Conservation (phyloP, 2,329 filamentous ascomycete genomes). For the Aspergillus nomiae region DNA sequence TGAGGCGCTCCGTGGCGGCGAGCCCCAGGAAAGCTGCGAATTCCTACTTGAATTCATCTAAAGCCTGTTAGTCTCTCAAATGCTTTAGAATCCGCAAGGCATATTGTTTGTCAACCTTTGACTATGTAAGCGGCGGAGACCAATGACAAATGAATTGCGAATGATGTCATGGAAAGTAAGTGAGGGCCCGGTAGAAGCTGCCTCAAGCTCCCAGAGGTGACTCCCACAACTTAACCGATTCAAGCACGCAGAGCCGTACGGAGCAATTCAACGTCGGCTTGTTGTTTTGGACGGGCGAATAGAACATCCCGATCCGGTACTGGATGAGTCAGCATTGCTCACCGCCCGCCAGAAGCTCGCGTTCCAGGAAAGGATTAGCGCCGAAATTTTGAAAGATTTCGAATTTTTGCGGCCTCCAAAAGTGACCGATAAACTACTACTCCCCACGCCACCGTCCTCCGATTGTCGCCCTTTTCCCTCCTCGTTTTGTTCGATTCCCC, state of each 20-base stretch:
- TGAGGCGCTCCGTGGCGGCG: slow-evolving; percentile 58
- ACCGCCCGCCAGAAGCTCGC: slow-evolving; percentile 23
- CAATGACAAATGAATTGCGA: background rate
- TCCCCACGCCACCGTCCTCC: slow-evolving; percentile 15
- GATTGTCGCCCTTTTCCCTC: slow-evolving; percentile 5
- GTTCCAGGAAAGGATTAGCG: slow-evolving; percentile 33
- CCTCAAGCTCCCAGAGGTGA: background rate
- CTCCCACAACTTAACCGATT: background rate
- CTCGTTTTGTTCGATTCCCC: slow-evolving; percentile 6
- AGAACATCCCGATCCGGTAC: slow-evolving; percentile 16
- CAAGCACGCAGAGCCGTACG: background rate
- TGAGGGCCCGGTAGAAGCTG: background rate
- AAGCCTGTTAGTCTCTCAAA: slow-evolving; percentile 9
- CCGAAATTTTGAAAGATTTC: slow-evolving; percentile 40
- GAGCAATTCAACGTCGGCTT: slow-evolving; percentile 7
- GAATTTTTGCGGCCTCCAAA: slow-evolving; percentile 24
- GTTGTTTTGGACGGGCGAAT: slow-evolving; percentile 18
- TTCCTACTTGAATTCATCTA: slow-evolving; percentile 44
- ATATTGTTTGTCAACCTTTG: background rate
- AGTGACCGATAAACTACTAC: slow-evolving; percentile 17
- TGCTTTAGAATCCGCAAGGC: background rate
- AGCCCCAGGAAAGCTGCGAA: slow-evolving; percentile 61
- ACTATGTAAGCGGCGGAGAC: background rate
- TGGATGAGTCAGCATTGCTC: slow-evolving; percentile 26
- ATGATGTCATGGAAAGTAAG: background rate